A percentile compares a stretch with the other conserved stretches of the same genome.
These are phyloP conservation scores for Citrus inodora DNA, from an alignment of 345 rosid species.

Conservation along the genomic window DNA sequence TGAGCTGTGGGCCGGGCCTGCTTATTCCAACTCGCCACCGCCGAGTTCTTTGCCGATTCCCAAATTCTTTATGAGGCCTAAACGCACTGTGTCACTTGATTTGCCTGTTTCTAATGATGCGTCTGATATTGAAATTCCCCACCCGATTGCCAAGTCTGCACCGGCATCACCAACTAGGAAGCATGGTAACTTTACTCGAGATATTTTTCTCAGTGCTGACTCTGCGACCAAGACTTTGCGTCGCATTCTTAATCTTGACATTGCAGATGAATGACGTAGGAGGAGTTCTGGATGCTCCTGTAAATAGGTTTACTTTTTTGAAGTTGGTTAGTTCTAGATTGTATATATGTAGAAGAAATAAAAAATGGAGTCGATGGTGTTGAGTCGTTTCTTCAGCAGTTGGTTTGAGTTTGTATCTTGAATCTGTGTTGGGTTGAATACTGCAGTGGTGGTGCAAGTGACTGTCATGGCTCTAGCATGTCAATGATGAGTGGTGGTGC, in stretches of 20 bases:
- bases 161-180: slow-evolving; percentile 82
- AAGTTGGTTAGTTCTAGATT: slow-evolving; percentile 43
- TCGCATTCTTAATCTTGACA: slow-evolving; percentile 90
- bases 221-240: slow-evolving; percentile 85
- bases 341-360: slow-evolving; percentile 56
- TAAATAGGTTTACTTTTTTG: slow-evolving; percentile 35
- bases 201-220: slow-evolving; percentile 53
- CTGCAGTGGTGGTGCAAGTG: neutral
- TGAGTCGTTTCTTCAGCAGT: slow-evolving; percentile 28
- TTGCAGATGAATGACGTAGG: slow-evolving; percentile 48
- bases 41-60: slow-evolving; percentile 94
- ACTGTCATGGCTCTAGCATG: slow-evolving; percentile 21
- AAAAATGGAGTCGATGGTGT: slow-evolving; percentile 23
- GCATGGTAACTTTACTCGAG: slow-evolving; percentile 31
- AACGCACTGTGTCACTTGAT: slow-evolving; percentile 61
- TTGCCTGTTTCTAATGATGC: slow-evolving; percentile 35
- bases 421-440: neutral
- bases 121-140: slow-evolving; percentile 32
- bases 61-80: slow-evolving; percentile 65
- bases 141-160: slow-evolving; percentile 67
- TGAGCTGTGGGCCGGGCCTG: slow-evolving; percentile 98
- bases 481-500: slow-evolving; percentile 30
- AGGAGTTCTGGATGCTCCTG: slow-evolving; percentile 39
- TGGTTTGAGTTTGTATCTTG: neutral
- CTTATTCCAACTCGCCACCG: slow-evolving; percentile 94